Base-by-base conservation (phyloP, 768 basidiomycete species). In the Xerocomus potaroensis region DNA sequence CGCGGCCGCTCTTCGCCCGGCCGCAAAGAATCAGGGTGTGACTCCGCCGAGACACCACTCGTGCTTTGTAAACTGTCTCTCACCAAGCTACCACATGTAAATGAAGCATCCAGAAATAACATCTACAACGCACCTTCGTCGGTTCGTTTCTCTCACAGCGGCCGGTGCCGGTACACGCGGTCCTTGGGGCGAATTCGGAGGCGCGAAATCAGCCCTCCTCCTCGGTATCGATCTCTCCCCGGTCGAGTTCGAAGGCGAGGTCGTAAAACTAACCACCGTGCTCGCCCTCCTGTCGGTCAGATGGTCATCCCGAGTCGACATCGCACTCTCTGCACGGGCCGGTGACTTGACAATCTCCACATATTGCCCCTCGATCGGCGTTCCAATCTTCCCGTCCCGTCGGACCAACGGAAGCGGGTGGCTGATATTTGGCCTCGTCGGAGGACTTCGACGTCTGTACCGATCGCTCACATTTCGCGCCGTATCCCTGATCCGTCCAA, bases 401-500 rank as follows among this genome's bases (percentile, higher is more conserved):
- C 51, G 57, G 37, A 49, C 23, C 48, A 75, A 56, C 16, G 74
- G 67, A 37, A 78, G 72, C 1, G 87, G 87, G 55, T 77, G 78
- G 16, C 80, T 75, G 52, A 87, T 87, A 32, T 71, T 64, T 5
- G 78, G 80, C 45, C 74, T 69, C 47, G 67, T 59, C 43, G 66
- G 61, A 24, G 70, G 55, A 34, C 66, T 64, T 29, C 68, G 68
- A 11, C 65, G 65, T 21, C 65, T 65, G 54, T 75, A 79, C 60
- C 72, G 80, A 58, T 81, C 76, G 68, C 85, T 87, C 50, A 86
- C 84, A 35, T 79, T 75, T 46, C 86, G 73, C 27, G 84, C 80
- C 3, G 83, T 83, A 39, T 79, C 72, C 51, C 70, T 76, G 34
- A 88, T 73, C 60, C 70, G 76, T n/a, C 74, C 72, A 43, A 87